Evolutionary conservation across 805 yeast genomes (phyloP).

Genomic region (Cyberlindnera maritima): DNA sequence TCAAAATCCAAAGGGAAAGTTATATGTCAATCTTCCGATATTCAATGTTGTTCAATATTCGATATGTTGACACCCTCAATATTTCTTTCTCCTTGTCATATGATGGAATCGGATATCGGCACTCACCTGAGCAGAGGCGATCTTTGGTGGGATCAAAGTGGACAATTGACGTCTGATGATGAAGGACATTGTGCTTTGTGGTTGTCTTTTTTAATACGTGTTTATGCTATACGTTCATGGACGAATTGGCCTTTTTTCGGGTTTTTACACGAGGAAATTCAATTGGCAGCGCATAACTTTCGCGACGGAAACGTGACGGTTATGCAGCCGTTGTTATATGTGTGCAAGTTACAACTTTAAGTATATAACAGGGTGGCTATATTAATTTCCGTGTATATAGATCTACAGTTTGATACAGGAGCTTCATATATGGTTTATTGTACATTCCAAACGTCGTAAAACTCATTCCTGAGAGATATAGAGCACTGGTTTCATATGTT

Average conservation of each 20-base stretch:
- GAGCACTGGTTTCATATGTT: conserved; percentile 19
- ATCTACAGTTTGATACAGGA: too few relatives aligned
- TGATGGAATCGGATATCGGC: too few relatives aligned
- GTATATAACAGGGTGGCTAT: too few relatives aligned
- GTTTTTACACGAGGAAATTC: conserved; percentile 1
- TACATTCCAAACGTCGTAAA: neutral
- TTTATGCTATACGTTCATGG: too few relatives aligned
- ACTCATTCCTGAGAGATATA: conserved; percentile 26
- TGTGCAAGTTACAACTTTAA: too few relatives aligned
- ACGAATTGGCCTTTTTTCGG: neutral
- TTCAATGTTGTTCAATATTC: too few relatives aligned
- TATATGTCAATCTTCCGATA: too few relatives aligned
- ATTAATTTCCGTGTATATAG: too few relatives aligned
- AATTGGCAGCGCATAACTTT: conserved; percentile 20
- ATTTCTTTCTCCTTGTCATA: neutral
- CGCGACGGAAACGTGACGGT: conserved; percentile 5
- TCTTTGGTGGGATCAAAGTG: conserved; percentile 97
- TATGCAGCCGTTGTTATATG: conserved; percentile 14
- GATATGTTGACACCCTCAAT: too few relatives aligned
- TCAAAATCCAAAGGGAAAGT: too few relatives aligned
- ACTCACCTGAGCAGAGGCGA: conserved; percentile 90
- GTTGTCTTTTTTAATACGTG: neutral
- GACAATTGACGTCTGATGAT: conserved; percentile 90
- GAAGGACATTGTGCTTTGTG: conserved; percentile 57
- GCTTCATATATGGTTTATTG: too few relatives aligned